These are phyloP conservation scores for Cercis canadensis DNA, from an alignment of 306 rosid species.

Conservation along the genomic window DNA sequence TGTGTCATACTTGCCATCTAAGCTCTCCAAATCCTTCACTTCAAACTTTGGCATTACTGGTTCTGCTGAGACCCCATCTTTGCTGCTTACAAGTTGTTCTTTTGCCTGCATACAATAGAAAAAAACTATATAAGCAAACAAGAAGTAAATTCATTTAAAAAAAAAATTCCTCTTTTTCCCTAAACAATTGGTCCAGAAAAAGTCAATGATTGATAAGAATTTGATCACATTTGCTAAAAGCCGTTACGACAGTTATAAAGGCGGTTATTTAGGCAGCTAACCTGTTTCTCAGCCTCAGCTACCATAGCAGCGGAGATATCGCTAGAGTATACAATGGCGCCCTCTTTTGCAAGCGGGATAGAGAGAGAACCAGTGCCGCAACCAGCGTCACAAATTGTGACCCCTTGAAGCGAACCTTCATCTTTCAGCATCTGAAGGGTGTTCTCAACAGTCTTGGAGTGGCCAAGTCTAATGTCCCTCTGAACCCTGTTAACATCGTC, in stretches of 20 bases:
- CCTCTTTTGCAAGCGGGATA: constrained; percentile 86
- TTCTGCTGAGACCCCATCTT: constrained; percentile 25
- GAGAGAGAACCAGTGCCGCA: constrained; percentile 96
- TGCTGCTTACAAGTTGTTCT: constrained; percentile 57
- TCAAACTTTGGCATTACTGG: constrained; percentile 68
- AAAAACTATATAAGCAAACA: background rate
- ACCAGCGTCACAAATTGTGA: constrained; percentile 85
- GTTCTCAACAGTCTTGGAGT: constrained; percentile 87
- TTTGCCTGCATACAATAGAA: constrained; percentile 55
- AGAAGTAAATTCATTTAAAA: background rate
- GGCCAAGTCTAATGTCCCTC: constrained; percentile 80
- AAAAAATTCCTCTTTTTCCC: background rate
- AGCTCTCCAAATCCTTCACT: constrained; percentile 89
- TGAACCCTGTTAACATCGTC: constrained; percentile 92
- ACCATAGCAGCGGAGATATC: constrained; percentile 96
- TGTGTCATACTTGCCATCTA: constrained; percentile 77
- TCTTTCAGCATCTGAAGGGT: constrained; percentile 71
- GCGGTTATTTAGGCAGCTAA: background rate
- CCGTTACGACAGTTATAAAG: constrained; percentile 7
- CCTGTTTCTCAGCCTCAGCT: constrained; percentile 84
- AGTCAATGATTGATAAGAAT: background rate
- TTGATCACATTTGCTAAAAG: background rate
- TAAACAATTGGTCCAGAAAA: too few species aligned
- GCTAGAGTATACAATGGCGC: constrained; percentile 69
- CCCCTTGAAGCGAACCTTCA: constrained; percentile 64